Conservation (phyloP, 108 stramenopile genomes). For the Parietichytrium sp. region DNA sequence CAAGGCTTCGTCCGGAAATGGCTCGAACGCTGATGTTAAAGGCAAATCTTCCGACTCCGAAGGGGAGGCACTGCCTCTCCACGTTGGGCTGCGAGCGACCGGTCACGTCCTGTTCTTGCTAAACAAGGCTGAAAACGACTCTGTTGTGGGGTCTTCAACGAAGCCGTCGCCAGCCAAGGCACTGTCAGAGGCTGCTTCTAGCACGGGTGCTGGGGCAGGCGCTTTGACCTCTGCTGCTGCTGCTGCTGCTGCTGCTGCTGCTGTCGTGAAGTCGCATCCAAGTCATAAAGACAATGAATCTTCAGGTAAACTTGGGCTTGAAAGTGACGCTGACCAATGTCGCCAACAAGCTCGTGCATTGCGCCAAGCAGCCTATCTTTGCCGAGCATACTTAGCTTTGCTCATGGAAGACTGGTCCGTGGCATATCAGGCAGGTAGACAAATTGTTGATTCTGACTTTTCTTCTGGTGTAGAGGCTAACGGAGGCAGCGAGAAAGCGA, state of each 20-base stretch:
- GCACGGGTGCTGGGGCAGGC: neutral
- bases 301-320: neutral
- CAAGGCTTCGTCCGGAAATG: neutral
- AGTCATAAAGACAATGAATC: neutral
- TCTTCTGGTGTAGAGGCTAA: too few relatives aligned
- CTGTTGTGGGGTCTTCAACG: neutral
- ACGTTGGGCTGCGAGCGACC: constrained; percentile 4
- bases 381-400: neutral
- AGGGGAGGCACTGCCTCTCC: neutral
- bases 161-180: neutral
- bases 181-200: neutral
- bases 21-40: neutral
- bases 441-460: neutral
- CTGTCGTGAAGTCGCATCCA: neutral
- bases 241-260: neutral
- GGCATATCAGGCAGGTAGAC: neutral
- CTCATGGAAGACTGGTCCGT: constrained; percentile 6
- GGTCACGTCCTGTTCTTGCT: constrained; percentile 24
- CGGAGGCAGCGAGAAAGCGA: neutral
- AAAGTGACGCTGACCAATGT: neutral
- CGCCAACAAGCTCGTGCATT: neutral
- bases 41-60: neutral
- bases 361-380: constrained; percentile 5
- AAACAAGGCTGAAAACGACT: neutral
- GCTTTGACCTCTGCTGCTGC: neutral